Base-by-base conservation (phyloP, 2,329 filamentous ascomycete genomes). In the Hypoxylon sp. region DNA sequence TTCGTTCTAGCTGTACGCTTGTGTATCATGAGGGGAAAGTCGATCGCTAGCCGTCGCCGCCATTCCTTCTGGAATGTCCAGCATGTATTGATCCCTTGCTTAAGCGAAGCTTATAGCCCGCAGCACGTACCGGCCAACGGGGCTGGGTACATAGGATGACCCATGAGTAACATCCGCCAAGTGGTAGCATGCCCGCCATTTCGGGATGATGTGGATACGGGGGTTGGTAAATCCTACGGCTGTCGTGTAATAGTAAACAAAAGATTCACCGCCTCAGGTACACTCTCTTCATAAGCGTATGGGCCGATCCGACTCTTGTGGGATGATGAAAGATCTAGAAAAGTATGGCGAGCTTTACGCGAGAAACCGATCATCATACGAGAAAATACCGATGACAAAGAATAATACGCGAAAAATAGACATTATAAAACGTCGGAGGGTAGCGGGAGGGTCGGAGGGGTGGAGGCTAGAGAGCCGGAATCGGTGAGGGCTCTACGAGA, bases 181-280 rank as follows among this genome's bases (percentile, higher is more conserved):
- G 13, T 37, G 22, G 46, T 33, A 44, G 31, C 6, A 49, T 54
- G 31, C 20, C 53, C 61, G 58, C 61, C 59, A 63, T 46, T 68
- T 60, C 40, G 58, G 64, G 44, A 37, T 22, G 22, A 48, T 51
- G 46, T 49, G 55, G 33, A 22, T 3, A 58, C 35, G 37, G 46
- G 42, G 17, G 61, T 49, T 68, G 42, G 61, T 31, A 33, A 46
- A 66, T 68, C 58, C 64, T 68, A 20, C 58, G 56, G 68, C 42
- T 31, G 68, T 66, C 40, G 40, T 44, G 40, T 44, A 44, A 44
- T 44, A 44, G 65, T 65, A 66, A 65, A 61, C 42, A 20, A 27
- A 27, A 25, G 17, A 66, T 71, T 66, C 68, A 71, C 68, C 68
- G 68, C 68, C 65, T 70, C 65, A 27, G 11, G 35, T 42, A 11